A percentile compares a stretch with the other conserved stretches of the same genome.
Conservation (phyloP, 768 basidiomycete genomes). For the Mycena leptocephala region DNA sequence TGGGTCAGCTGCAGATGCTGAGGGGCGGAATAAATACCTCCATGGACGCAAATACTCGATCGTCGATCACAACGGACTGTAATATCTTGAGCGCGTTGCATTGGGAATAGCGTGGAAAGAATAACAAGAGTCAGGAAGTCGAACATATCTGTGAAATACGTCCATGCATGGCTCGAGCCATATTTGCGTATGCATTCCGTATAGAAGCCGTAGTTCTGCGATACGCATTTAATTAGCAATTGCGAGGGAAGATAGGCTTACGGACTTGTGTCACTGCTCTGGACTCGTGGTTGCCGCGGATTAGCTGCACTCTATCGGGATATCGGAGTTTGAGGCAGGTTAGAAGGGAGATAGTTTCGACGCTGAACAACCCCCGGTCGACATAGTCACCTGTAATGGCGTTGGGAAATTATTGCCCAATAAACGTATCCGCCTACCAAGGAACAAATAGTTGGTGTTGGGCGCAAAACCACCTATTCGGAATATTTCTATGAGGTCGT, state of each 20-base stretch:
- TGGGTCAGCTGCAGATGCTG: slow-evolving; percentile 25
- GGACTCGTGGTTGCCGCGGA: slow-evolving; percentile 98
- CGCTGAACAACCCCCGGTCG: slow-evolving; percentile 96
- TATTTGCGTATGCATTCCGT: slow-evolving; percentile 99
- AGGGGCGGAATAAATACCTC: slow-evolving; percentile 70
- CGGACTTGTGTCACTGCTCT: slow-evolving; percentile 97
- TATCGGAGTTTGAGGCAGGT: slow-evolving; percentile 98
- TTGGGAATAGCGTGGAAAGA: too few species aligned
- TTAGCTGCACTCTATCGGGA: slow-evolving; percentile 94
- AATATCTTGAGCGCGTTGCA: too few species aligned
- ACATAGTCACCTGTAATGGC: slow-evolving; percentile 94
- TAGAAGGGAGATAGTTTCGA: slow-evolving; percentile 97
- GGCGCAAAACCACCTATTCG: slow-evolving; percentile 98
- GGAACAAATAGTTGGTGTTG: slow-evolving; percentile 97
- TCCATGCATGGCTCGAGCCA: slow-evolving; percentile 96
- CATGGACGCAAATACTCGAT: slow-evolving; percentile 99
- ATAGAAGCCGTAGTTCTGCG: slow-evolving; percentile 98
- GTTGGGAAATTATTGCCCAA: too few species aligned
- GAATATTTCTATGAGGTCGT: slow-evolving; percentile 99
- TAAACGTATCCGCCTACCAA: slow-evolving; percentile 74
- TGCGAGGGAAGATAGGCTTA: slow-evolving; percentile 42
- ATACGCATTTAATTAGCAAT: slow-evolving; percentile 47
- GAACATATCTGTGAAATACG: slow-evolving; percentile 99
- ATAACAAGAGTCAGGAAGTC: slow-evolving; percentile 97
- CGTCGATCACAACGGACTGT: slow-evolving; percentile 92